Evolutionary conservation across 1,284 basidiomycete species (phyloP).

Genomic region (Athelia psychrophila): DNA sequence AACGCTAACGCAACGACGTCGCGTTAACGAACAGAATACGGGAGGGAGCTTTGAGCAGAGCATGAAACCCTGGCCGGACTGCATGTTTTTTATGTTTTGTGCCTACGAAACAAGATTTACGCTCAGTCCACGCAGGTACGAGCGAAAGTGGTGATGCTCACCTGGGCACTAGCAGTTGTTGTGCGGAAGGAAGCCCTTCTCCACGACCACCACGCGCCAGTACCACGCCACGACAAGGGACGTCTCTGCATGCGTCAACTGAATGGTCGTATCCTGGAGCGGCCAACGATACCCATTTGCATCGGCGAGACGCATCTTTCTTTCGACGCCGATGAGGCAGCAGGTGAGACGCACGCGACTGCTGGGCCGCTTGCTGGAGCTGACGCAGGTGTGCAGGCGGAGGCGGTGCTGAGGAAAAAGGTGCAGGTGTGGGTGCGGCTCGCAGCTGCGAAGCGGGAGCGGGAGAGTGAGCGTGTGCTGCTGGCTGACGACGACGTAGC

Average conservation of each 20-base stretch:
- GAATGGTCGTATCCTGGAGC: background rate
- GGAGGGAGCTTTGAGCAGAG: background rate
- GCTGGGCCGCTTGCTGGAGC: background rate
- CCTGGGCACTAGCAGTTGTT: constrained; percentile 12
- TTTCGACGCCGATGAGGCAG: constrained; percentile 40
- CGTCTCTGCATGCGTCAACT: constrained; percentile 17
- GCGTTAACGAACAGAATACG: constrained; percentile 2
- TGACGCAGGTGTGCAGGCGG: constrained; percentile 26
- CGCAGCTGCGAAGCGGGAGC: constrained; percentile 40
- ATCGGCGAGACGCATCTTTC: constrained; percentile 20
- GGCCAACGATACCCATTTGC: background rate
- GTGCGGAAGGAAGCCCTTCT: background rate
- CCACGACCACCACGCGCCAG: constrained; percentile 28
- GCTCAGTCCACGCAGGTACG: no score
- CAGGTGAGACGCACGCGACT: constrained; percentile 6
- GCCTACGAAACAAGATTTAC: no score
- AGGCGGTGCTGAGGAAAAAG: constrained; percentile 44
- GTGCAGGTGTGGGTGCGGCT: constrained; percentile 48
- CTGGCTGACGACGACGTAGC: constrained; percentile 6
- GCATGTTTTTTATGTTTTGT: no score
- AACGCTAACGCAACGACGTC: constrained; percentile 10
- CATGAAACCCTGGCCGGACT: no score
- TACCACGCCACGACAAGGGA: constrained; percentile 29
- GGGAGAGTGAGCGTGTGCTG: constrained; percentile 5
- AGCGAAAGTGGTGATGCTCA: no score